phyloP scores from a whole-genome alignment of 805 yeast species.

The Candida corydali region DNA sequence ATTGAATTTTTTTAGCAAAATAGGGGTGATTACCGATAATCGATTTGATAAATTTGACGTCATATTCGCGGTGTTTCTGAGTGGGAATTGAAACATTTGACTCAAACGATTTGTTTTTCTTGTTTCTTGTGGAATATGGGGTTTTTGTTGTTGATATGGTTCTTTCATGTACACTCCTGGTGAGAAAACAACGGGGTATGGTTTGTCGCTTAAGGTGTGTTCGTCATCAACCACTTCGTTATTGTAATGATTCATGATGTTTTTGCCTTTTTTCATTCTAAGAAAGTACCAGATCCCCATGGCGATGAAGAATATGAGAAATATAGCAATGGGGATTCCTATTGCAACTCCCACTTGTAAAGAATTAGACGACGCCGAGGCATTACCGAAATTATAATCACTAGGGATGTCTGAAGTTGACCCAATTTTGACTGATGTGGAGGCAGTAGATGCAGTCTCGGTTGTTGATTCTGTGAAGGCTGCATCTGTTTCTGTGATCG shows the following conservation, averaged over 20 bases:
- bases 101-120: constrained; percentile 1
- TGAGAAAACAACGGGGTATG: constrained; percentile 9
- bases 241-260: constrained; percentile 8
- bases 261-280: constrained; percentile 12
- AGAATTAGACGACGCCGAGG: constrained; percentile 8
- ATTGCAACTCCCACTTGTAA: constrained; percentile 27
- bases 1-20: constrained; percentile 30
- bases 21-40: constrained; percentile 21
- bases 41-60: constrained; percentile 3
- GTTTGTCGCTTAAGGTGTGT: constrained; percentile 4
- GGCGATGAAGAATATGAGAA: constrained; percentile 18
- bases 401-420: constrained; percentile 1
- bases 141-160: constrained; percentile 4
- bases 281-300: constrained; percentile 18
- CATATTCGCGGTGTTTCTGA: background rate
- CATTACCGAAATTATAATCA: background rate
- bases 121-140: constrained; percentile 1
- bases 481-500: background rate
- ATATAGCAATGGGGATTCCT: constrained; percentile 28
- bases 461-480: background rate
- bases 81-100: constrained; percentile 3
- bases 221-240: background rate
- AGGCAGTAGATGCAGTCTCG: background rate
- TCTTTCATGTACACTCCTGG: constrained; percentile 8
- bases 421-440: background rate